phyloP scores from a whole-genome alignment of 441 rosid species.

The Pelargonium cotyledonis region DNA sequence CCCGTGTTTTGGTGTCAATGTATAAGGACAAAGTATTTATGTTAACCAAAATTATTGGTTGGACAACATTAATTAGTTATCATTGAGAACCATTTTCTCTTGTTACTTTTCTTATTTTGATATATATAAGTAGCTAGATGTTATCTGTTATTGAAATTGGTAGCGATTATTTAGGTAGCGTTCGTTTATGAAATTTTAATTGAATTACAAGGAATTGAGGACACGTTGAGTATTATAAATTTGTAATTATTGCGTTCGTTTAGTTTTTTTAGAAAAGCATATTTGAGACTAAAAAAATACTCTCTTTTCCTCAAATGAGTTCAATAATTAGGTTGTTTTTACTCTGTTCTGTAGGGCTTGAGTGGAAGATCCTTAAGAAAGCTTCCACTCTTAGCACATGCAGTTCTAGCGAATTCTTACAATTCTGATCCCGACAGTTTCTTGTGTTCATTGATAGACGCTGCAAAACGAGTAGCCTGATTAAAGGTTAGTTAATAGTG shows the following conservation, averaged over 20 bases:
- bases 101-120: not conserved
- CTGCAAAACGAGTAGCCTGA: conserved; percentile 55
- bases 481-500: conserved; percentile 20
- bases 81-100: not conserved
- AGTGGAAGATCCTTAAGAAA: conserved; percentile 86
- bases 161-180: no score
- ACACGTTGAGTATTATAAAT: no score
- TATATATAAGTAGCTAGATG: no score
- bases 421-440: conserved; percentile 55
- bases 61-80: not conserved
- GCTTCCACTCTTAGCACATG: conserved; percentile 84
- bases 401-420: conserved; percentile 57
- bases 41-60: not conserved
- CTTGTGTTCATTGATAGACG: conserved; percentile 59
- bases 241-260: no score
- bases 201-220: no score
- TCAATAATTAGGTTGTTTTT: conserved; percentile 6
- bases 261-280: no score
- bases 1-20: conserved; percentile 1
- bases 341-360: conserved; percentile 50
- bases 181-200: no score
- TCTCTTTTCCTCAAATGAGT: no score
- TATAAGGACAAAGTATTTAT: not conserved
- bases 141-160: no score
- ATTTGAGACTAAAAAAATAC: no score